phyloP scores from a whole-genome alignment of 441 rosid genomes.

The Capsella rubella region DNA sequence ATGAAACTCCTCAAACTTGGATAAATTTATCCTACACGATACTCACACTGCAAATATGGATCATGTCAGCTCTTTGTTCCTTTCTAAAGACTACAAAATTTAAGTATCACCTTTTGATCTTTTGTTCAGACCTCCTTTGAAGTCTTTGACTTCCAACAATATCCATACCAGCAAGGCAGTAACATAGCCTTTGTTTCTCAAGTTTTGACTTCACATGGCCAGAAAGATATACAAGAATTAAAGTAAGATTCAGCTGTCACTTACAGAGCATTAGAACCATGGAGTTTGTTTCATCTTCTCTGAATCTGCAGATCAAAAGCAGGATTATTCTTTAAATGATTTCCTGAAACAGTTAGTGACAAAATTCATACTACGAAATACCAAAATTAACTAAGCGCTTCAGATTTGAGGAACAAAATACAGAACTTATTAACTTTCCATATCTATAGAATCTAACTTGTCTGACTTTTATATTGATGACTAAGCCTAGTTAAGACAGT shows the following conservation, averaged over 20 bases:
- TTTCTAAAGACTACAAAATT: slow-evolving; percentile 8
- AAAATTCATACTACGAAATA: too few species aligned
- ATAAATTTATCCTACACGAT: slow-evolving; percentile 61
- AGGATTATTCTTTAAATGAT: too few species aligned
- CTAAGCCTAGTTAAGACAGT: too few species aligned
- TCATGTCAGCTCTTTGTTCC: slow-evolving; percentile 25
- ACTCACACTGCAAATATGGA: slow-evolving; percentile 63
- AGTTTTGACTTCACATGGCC: slow-evolving; percentile 68
- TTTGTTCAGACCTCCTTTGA: slow-evolving; percentile 70
- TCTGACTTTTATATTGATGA: too few species aligned
- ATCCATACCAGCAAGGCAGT: too few species aligned
- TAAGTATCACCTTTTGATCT: slow-evolving; percentile 16
- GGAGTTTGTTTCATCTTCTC: neutral
- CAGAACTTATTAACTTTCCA: too few species aligned
- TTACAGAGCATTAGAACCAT: neutral
- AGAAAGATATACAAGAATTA: slow-evolving; percentile 27
- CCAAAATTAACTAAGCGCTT: too few species aligned
- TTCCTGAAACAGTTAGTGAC: too few species aligned
- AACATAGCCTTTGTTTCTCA: slow-evolving; percentile 65
- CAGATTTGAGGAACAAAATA: too few species aligned
- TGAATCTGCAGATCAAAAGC: too few species aligned
- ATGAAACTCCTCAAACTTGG: too few species aligned
- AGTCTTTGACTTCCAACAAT: slow-evolving; percentile 55
- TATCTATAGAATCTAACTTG: too few species aligned
- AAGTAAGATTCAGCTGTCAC: slow-evolving; percentile 15